Evolutionary conservation across 768 basidiomycete genomes (phyloP), one percentile per base, ranked within the genome.

Genomic region (Hypholoma sublateritium): DNA sequence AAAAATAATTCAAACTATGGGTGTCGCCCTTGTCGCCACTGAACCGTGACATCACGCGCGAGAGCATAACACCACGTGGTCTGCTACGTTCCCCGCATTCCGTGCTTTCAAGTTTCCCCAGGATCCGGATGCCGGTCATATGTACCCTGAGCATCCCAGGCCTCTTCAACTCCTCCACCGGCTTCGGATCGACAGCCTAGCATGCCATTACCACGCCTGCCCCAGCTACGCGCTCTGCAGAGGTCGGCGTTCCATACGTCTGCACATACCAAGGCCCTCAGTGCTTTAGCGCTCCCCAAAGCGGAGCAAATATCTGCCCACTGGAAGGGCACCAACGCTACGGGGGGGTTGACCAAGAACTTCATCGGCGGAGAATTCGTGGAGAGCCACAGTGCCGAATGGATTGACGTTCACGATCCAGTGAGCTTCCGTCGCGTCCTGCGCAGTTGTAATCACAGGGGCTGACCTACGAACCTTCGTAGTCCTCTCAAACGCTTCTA

Each of bases 401-500:
- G 91, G 90, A 83, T 93, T 58, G 93, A 96, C 46, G 84, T 97
- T 3, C 75, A 86, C 50, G 96, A 98, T 74, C 96, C 95, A 16
- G 94, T 95, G 65, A 62, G 87, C 21, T 43, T 25, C 46, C 3
- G 2, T 11, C 4, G 37, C 34, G 51, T 58, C 45, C 37, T 32
- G 24, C n/a, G 45, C 16, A 32, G 14, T n/a, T 4, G 7, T 16
- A 44, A 22, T 42, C 21, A 50, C 44, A 55, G 51, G 51, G 55
- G 24, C 42, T 52, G 46, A 53, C 49, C 13, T 28, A 41, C 44
- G 21, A 14, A 25, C 22, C 19, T 50, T 42, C 5, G 50, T 28
- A 97, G 92, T 88, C 93, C 4, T 94, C 95, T 0, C 95, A 99
- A 78, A 88, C 93, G 0, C 66, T 98, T 24, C 83, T 99, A 61